Evolutionary conservation across 2,329 filamentous ascomycete genomes (phyloP).

Genomic region (Orbilia javanica): DNA sequence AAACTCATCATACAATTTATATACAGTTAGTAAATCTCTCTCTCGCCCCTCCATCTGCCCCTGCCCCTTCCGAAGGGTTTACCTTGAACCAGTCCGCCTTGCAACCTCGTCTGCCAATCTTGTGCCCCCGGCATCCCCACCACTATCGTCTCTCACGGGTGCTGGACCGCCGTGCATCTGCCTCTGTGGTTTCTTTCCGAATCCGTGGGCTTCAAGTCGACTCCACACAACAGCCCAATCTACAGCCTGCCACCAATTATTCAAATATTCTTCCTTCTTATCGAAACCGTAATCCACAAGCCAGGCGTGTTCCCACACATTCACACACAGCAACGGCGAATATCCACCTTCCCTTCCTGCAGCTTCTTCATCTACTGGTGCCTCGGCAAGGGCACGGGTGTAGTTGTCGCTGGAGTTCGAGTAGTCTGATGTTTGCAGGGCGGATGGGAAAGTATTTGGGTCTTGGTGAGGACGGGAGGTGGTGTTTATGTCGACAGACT

Average conservation of each 20-base stretch:
- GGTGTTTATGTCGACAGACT: slow-evolving; percentile 78
- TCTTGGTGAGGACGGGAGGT: slow-evolving; percentile 65
- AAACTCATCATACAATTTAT: slow-evolving; percentile 22
- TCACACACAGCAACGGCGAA: slow-evolving; percentile 86
- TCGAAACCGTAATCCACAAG: slow-evolving; percentile 81
- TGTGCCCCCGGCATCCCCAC: neutral
- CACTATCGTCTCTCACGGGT: slow-evolving; percentile 15
- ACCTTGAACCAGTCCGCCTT: slow-evolving; percentile 10
- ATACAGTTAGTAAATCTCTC: neutral
- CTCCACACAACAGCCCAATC: slow-evolving; percentile 81
- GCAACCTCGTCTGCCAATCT: slow-evolving; percentile 28
- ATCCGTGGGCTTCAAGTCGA: slow-evolving; percentile 61
- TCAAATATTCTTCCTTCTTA: slow-evolving; percentile 81
- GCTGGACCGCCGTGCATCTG: slow-evolving; percentile 9
- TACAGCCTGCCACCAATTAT: slow-evolving; percentile 87
- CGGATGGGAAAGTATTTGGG: slow-evolving; percentile 64
- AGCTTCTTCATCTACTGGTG: slow-evolving; percentile 64
- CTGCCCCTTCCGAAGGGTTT: neutral
- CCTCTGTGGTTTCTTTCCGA: slow-evolving; percentile 16
- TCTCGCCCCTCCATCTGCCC: neutral
- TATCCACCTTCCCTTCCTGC: slow-evolving; percentile 77
- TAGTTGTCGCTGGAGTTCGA: slow-evolving; percentile 60
- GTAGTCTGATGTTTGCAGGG: slow-evolving; percentile 60
- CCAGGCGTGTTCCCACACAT: slow-evolving; percentile 97
- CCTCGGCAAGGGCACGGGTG: slow-evolving; percentile 62